phyloP scores from a whole-genome alignment of 2,329 filamentous ascomycete genomes.

The Claviceps digitariae region DNA sequence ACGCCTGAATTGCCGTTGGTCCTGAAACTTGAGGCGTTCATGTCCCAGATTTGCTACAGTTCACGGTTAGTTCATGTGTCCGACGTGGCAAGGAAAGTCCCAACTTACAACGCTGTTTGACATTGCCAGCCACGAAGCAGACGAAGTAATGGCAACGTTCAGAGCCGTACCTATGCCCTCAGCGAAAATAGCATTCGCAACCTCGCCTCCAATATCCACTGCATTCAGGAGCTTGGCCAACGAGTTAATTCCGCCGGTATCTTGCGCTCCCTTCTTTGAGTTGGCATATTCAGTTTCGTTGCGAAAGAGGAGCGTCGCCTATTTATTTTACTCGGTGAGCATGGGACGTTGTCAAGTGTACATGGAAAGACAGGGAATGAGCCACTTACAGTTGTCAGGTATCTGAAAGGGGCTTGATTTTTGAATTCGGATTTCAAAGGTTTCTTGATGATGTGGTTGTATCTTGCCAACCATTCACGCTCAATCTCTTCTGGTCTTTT shows the following conservation, averaged over 20 bases:
- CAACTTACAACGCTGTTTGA: constrained; percentile 12
- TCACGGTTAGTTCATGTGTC: not conserved
- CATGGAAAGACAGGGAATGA: not conserved
- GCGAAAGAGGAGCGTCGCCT: constrained; percentile 8
- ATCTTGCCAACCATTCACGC: not conserved
- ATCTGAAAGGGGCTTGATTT: constrained; percentile 1
- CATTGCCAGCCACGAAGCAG: constrained; percentile 12
- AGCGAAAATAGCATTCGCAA: constrained; percentile 9
- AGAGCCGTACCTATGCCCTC: constrained; percentile 13
- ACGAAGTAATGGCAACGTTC: constrained; percentile 11
- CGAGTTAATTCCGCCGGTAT: not conserved
- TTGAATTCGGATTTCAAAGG: not conserved
- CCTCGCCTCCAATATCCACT: constrained; percentile 9
- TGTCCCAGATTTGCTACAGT: constrained; percentile 17
- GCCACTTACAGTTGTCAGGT: constrained; percentile 4
- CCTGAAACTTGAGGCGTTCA: constrained; percentile 8
- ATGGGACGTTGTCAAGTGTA: not conserved
- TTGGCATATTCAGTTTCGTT: not conserved
- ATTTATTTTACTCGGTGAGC: not conserved
- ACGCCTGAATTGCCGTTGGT: constrained; percentile 10
- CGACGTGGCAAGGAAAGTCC: not conserved
- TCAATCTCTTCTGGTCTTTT: constrained; percentile 5
- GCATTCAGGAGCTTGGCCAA: constrained; percentile 3
- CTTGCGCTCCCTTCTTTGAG: not conserved
- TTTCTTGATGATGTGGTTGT: not conserved